These are phyloP conservation scores for Epichloe sylvatica DNA, from an alignment of 2,329 filamentous ascomycete genomes.

Conservation along the genomic window DNA sequence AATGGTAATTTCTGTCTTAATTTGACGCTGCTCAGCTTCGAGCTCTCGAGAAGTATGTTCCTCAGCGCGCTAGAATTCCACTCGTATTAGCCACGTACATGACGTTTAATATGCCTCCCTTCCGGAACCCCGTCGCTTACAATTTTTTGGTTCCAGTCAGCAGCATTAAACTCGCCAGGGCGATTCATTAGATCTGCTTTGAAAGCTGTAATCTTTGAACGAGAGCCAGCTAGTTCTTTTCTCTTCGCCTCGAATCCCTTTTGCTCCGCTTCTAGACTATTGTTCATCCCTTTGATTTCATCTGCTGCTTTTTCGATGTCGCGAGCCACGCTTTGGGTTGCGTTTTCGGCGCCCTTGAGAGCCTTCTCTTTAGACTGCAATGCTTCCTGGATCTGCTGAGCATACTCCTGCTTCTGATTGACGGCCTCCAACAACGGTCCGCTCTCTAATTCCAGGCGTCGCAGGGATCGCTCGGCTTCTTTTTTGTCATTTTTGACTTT, in stretches of 20 bases:
- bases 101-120: not conserved
- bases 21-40: constrained; percentile 25
- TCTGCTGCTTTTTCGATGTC: constrained; percentile 23
- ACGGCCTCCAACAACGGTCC: constrained; percentile 58
- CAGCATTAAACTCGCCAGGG: constrained; percentile 53
- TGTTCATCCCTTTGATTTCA: constrained; percentile 28
- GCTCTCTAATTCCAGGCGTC: constrained; percentile 40
- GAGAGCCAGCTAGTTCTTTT: constrained; percentile 34
- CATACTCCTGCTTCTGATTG: constrained; percentile 56
- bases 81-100: constrained; percentile 12
- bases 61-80: constrained; percentile 38
- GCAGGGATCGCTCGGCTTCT: constrained; percentile 41
- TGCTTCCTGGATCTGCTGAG: constrained; percentile 38
- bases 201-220: constrained; percentile 46
- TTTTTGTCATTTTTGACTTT: constrained; percentile 44
- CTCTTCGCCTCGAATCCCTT: constrained; percentile 36
- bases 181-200: constrained; percentile 47
- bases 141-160: constrained; percentile 58
- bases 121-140: constrained; percentile 30
- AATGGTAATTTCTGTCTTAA: constrained; percentile 26
- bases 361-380: constrained; percentile 39
- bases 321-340: constrained; percentile 30
- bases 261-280: constrained; percentile 35
- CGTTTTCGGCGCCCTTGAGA: constrained; percentile 39
- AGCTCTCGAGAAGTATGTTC: constrained; percentile 43